These are phyloP conservation scores for Albugo laibachii DNA, from an alignment of 352 stramenopile genomes.

Conservation along the genomic window DNA sequence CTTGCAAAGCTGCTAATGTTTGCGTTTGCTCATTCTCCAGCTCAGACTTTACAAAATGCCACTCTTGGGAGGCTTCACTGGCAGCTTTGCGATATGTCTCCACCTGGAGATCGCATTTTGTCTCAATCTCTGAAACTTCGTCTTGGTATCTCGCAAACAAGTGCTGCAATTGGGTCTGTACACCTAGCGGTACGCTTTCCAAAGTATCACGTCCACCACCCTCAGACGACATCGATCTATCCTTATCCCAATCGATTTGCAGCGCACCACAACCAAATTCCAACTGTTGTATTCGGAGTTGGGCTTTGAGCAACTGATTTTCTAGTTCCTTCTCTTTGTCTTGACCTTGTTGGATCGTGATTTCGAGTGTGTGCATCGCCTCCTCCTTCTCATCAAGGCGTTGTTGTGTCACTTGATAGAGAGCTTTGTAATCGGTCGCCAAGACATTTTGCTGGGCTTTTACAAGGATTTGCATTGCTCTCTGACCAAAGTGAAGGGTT, in stretches of 20 bases:
- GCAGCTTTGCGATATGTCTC: conserved; percentile 41
- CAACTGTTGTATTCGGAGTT: conserved; percentile 34
- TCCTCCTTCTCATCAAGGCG: conserved; percentile 16
- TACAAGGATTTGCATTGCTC: conserved; percentile 47
- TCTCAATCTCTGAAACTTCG: conserved; percentile 22
- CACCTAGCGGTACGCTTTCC: not conserved
- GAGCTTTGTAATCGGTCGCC: conserved; percentile 40
- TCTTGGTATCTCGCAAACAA: conserved; percentile 21
- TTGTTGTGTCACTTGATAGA: conserved; percentile 39
- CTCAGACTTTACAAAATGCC: conserved; percentile 45
- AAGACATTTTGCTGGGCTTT: conserved; percentile 34
- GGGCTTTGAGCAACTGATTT: conserved; percentile 29
- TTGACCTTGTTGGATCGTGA: not conserved
- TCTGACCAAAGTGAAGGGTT: conserved; percentile 53
- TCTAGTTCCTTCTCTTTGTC: conserved; percentile 4
- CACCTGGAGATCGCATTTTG: conserved; percentile 32
- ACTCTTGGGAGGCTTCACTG: conserved; percentile 35
- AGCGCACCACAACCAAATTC: conserved; percentile 34
- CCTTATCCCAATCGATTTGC: conserved; percentile 6
- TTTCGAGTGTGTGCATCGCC: conserved; percentile 4
- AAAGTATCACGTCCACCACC: not conserved
- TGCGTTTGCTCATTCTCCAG: conserved; percentile 31
- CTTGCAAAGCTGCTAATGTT: conserved; percentile 25
- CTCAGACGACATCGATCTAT: conserved; percentile 1
- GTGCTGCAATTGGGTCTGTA: conserved; percentile 13